A percentile compares a stretch with the other conserved stretches of the same genome.
Evolutionary conservation across 495 filamentous ascomycete genomes (phyloP).

Genomic region (Staphylotrichum longicolle): DNA sequence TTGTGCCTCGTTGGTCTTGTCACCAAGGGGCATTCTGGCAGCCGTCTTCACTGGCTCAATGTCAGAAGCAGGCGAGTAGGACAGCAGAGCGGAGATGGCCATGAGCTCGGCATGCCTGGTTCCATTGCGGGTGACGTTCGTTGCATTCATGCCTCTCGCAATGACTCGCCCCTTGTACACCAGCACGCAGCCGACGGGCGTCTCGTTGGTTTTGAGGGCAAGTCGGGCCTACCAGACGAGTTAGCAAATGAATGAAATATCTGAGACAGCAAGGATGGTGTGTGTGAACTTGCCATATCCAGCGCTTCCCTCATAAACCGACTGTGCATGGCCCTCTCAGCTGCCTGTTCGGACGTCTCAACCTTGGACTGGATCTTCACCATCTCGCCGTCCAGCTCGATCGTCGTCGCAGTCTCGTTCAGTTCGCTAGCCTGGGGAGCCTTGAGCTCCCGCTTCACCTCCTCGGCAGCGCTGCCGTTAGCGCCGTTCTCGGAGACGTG

Average conservation of each 20-base stretch:
- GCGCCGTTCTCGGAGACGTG: background rate
- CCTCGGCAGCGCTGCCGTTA: background rate
- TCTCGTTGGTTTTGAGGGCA: slow-evolving; percentile 80
- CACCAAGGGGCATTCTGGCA: slow-evolving; percentile 20
- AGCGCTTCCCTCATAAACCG: slow-evolving; percentile 70
- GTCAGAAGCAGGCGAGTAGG: slow-evolving; percentile 26
- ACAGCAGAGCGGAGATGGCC: slow-evolving; percentile 63
- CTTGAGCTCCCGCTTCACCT: slow-evolving; percentile 21
- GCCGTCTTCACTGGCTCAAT: slow-evolving; percentile 14
- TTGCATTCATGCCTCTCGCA: slow-evolving; percentile 90
- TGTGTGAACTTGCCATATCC: slow-evolving; percentile 54
- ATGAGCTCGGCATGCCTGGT: slow-evolving; percentile 94
- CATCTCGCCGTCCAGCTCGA: slow-evolving; percentile 13
- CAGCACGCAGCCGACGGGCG: slow-evolving; percentile 93
- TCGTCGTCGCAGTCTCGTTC: slow-evolving; percentile 23
- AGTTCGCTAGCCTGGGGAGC: slow-evolving; percentile 33
- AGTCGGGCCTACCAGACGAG: slow-evolving; percentile 60
- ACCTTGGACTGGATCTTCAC: slow-evolving; percentile 16
- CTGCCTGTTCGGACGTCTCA: slow-evolving; percentile 33
- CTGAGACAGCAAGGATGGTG: no score
- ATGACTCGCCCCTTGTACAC: slow-evolving; percentile 73
- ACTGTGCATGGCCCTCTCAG: slow-evolving; percentile 46
- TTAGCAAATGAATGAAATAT: background rate
- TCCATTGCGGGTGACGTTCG: slow-evolving; percentile 80
- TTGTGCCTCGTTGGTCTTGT: slow-evolving; percentile 24